Base-by-base conservation (phyloP, 2,329 filamentous ascomycete species). In the Plectosphaerella plurivora region DNA sequence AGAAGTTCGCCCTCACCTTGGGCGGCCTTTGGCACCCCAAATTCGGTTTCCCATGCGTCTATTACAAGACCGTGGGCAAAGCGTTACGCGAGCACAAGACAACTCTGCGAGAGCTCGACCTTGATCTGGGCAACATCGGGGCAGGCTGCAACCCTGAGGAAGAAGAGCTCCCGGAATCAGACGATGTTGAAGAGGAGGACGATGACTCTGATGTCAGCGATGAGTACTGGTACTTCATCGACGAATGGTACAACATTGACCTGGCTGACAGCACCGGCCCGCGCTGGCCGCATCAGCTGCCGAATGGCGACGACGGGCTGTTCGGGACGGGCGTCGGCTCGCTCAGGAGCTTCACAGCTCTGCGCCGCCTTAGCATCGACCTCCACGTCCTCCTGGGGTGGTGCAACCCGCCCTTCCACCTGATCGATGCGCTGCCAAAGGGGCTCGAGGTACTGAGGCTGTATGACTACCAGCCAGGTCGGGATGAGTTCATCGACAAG, bases 161-260 rank as follows among this genome's bases (percentile, higher is more conserved):
- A 33, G 28, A 33, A 33, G 28, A 3, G 22, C 3, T 22, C 22
- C 24, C 7, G 22, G 22, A 22, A 22, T 3, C 22, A 22, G 22
- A 22, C 22, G 22, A 22, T 3, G 22, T 3, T 22, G 46, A 52
- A 0, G 39, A 46, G 2, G 46, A 50, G 5, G 47, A 72, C 59
- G 45, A 58, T 22, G 22, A 22, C 22, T 5, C 22, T 22, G 3
- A 22, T 22, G 5, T 22, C 22, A 22, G 5, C 22, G 22, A 22
- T 3, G 22, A 22, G 3, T 3, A 22, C 22, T 5, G 3, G 22
- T 0, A 63, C 68, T 67, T 71, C 69, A 33, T 33, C 3, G 28
- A 33, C 28, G 28, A 33, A 12, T 52, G 47, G 45, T 52, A 42
- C 28, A 12, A 33, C n/a, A 5, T 45, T 1, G 51, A 41, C 47